Conservation (phyloP, 108 stramenopile species). For the Epithemia pelagica region DNA sequence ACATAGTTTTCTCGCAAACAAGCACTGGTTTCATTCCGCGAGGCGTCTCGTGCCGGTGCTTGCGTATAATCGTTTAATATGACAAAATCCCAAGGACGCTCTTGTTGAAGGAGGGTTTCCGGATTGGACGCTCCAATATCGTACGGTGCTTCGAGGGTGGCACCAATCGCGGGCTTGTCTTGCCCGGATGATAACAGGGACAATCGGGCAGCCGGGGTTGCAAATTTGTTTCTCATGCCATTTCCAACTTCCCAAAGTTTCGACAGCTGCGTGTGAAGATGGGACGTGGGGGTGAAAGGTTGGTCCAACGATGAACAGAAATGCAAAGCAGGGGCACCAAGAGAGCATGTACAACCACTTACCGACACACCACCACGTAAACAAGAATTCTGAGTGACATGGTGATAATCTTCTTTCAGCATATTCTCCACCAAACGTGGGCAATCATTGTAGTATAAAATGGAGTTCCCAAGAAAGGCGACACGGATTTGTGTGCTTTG, state of each 20-base stretch:
- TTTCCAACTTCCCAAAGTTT: conserved; percentile 50
- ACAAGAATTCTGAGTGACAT: conserved; percentile 51
- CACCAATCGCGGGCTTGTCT: not conserved
- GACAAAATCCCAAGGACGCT: conserved; percentile 45
- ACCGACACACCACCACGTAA: conserved; percentile 48
- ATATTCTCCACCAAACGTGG: conserved; percentile 56
- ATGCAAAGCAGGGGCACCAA: not conserved
- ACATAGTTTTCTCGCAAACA: conserved; percentile 34
- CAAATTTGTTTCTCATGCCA: conserved; percentile 56
- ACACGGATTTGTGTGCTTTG: too few species aligned
- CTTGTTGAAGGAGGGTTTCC: conserved; percentile 24
- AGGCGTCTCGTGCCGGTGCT: conserved; percentile 37
- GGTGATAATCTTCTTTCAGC: conserved; percentile 8
- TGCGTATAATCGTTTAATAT: conserved; percentile 79
- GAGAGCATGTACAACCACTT: not conserved
- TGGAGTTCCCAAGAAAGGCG: conserved; percentile 66
- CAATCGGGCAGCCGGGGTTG: conserved; percentile 18
- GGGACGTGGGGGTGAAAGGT: too few species aligned
- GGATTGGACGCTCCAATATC: conserved; percentile 67
- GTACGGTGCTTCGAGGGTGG: conserved; percentile 27
- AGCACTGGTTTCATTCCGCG: conserved; percentile 25
- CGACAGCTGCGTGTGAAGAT: conserved; percentile 10
- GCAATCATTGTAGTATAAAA: conserved; percentile 68
- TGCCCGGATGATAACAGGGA: too few species aligned
- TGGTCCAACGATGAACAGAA: not conserved